phyloP scores from a whole-genome alignment of 148 eudicot species.

The Heliamphora exappendiculata region DNA sequence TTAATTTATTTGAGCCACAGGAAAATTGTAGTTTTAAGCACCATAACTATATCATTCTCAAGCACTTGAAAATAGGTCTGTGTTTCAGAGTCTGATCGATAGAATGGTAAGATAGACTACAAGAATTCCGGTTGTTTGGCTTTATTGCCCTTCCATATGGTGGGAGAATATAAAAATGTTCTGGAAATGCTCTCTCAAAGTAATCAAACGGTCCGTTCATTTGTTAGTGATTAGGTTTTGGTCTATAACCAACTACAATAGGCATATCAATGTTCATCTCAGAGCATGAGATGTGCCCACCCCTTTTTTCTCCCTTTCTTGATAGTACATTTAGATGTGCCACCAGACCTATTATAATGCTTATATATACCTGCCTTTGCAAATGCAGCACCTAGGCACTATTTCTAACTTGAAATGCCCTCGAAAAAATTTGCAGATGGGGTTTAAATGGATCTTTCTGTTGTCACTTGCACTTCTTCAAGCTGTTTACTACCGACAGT shows the following conservation, averaged over 20 bases:
- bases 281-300: too few species aligned
- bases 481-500: conserved; percentile 69
- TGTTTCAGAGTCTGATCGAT: not conserved
- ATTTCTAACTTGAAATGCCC: not conserved
- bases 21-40: not conserved
- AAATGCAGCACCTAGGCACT: too few species aligned
- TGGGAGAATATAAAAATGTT: not conserved
- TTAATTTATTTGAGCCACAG: not conserved
- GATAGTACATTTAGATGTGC: not conserved
- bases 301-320: too few species aligned
- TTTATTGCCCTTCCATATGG: not conserved
- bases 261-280: not conserved
- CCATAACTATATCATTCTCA: not conserved
- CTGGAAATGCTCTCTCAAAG: not conserved
- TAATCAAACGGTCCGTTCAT: not conserved
- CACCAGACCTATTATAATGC: not conserved
- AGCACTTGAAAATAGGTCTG: not conserved
- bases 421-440: conserved; percentile 43
- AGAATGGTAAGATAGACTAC: not conserved
- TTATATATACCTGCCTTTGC: not conserved
- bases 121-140: not conserved
- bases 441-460: conserved; percentile 77
- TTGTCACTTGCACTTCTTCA: conserved; percentile 67
- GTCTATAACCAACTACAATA: not conserved
- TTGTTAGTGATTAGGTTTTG: not conserved